Percentiles rank a stretch among this genome's conserved stretches.
These are phyloP conservation scores for Physcomitrium patens DNA, from an alignment of 225 moss, liverwort and hornwort species.

Conservation along the genomic window DNA sequence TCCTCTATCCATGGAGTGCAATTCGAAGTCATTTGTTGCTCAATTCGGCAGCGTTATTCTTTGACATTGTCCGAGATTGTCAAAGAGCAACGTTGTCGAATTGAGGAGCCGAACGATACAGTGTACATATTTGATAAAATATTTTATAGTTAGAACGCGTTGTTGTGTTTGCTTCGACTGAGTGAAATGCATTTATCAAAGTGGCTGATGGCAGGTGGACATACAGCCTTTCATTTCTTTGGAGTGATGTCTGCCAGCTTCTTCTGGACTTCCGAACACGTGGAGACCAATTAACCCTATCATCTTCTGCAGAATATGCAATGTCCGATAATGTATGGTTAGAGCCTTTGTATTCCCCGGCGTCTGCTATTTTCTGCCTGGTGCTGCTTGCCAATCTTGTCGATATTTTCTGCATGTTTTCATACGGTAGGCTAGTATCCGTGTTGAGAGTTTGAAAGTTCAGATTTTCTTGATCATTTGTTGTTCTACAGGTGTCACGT, in stretches of 20 bases:
- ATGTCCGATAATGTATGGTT: neutral
- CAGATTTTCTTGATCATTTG: constrained; percentile 13
- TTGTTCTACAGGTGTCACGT: constrained; percentile 31
- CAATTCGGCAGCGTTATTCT: neutral
- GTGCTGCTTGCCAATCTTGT: neutral
- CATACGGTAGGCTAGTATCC: neutral
- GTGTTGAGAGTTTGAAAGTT: constrained; percentile 2
- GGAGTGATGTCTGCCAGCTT: neutral
- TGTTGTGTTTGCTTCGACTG: neutral
- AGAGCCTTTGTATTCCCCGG: neutral
- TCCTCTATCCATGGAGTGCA: neutral
- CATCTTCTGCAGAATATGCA: neutral
- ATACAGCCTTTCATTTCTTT: neutral
- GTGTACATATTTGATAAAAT: neutral
- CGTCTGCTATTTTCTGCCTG: neutral
- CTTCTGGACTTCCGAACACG: neutral
- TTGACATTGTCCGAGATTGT: too few species aligned
- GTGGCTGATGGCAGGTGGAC: neutral
- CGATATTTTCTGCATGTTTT: constrained; percentile 11
- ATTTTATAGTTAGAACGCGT: neutral
- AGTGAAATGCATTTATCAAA: neutral
- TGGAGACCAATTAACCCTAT: neutral
- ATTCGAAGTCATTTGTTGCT: neutral
- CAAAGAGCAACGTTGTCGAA: too few species aligned
- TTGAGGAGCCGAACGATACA: too few species aligned